Evolutionary conservation across 352 stramenopile species (phyloP).

Genomic region (Globisporangium paroecandrum): DNA sequence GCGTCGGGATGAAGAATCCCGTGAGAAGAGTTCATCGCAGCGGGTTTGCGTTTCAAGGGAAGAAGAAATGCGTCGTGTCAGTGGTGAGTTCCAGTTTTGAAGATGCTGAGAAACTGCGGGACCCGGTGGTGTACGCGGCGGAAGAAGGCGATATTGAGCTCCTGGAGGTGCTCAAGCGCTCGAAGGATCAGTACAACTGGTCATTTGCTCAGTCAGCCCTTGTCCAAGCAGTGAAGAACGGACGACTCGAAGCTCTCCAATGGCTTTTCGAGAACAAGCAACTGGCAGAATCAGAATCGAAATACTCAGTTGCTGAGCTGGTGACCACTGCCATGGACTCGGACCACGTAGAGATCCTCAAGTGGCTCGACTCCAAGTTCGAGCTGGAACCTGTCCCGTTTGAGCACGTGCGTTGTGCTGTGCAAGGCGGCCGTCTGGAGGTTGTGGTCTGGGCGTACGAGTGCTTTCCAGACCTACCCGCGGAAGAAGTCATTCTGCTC

Average conservation of each 20-base stretch:
- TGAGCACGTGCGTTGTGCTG: not conserved
- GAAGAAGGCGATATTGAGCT: not conserved
- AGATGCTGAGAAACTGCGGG: not conserved
- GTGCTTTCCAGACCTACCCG: not conserved
- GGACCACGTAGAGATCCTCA: not conserved
- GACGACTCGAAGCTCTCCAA: not conserved
- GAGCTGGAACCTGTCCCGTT: not conserved
- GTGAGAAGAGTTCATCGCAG: not conserved
- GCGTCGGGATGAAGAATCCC: not conserved
- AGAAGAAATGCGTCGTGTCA: not conserved
- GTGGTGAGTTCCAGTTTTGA: not conserved
- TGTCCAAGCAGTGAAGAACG: not conserved
- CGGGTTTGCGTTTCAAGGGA: not conserved
- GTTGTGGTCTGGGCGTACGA: not conserved
- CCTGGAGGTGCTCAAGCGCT: slow-evolving; percentile 1
- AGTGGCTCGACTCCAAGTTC: not conserved
- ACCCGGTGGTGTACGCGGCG: not conserved
- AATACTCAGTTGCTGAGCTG: not conserved
- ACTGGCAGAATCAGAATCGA: too few relatives aligned
- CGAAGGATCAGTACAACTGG: not conserved
- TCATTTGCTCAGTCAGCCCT: not conserved
- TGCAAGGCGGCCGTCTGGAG: not conserved
- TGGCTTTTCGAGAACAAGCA: not conserved
- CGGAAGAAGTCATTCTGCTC: not conserved
- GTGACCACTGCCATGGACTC: not conserved